A percentile compares a stretch with the other conserved stretches of the same genome.
Evolutionary conservation across 352 stramenopile species (phyloP).

Genomic region (Pythium brassicae): DNA sequence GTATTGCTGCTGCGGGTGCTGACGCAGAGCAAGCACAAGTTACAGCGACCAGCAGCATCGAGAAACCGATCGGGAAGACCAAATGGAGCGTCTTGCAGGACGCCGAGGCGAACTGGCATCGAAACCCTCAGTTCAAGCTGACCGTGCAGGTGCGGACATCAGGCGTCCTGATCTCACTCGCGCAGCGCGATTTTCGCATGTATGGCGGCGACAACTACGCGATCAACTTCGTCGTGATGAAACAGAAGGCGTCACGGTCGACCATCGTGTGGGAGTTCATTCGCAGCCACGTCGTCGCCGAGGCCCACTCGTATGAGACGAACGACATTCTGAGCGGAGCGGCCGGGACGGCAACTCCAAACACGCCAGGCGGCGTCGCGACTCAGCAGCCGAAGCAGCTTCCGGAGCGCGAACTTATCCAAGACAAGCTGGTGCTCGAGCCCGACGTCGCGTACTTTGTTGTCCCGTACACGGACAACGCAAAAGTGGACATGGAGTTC

Average conservation of each 20-base stretch:
- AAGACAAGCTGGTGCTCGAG: constrained; percentile 70
- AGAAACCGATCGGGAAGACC: constrained; percentile 48
- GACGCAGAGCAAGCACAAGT: constrained; percentile 2
- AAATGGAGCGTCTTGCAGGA: constrained; percentile 65
- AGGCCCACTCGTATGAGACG: constrained; percentile 61
- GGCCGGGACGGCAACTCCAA: background rate
- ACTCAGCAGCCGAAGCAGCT: constrained; percentile 27
- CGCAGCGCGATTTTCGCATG: constrained; percentile 80
- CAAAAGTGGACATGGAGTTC: constrained; percentile 87
- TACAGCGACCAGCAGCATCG: constrained; percentile 8
- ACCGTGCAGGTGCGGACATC: constrained; percentile 30
- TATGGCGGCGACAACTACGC: constrained; percentile 82
- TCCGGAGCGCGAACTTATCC: constrained; percentile 77
- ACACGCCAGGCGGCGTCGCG: constrained; percentile 1
- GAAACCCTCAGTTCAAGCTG: constrained; percentile 89
- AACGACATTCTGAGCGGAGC: constrained; percentile 18
- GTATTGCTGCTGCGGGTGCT: background rate
- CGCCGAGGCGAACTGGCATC: constrained; percentile 86
- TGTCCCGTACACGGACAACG: constrained; percentile 75
- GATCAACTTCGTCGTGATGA: constrained; percentile 84
- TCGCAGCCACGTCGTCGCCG: constrained; percentile 47
- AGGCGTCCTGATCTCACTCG: constrained; percentile 69
- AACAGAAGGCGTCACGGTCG: constrained; percentile 52
- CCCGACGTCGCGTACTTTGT: constrained; percentile 73
- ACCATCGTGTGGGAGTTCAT: constrained; percentile 77